Evolutionary conservation across 2,329 filamentous ascomycete genomes (phyloP).

Genomic region (Fusarium sp.): DNA sequence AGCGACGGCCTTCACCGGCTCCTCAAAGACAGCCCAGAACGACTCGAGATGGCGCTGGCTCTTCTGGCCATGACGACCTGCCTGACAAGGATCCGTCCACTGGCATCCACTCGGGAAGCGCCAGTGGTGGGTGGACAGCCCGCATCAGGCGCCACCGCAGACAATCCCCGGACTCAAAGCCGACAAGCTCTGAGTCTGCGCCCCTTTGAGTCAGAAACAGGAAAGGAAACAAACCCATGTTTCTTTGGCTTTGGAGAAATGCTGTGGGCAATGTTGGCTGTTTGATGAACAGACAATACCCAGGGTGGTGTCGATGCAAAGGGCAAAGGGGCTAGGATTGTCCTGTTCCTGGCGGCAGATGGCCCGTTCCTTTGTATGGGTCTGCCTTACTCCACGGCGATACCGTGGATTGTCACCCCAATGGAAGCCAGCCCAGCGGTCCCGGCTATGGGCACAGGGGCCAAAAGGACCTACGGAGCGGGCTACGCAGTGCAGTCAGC

Average conservation of each 20-base stretch:
- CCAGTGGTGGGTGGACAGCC: slow-evolving; percentile 49
- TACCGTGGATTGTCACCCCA: slow-evolving; percentile 27
- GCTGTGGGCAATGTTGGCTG: slow-evolving; percentile 1
- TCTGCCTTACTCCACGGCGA: slow-evolving; percentile 34
- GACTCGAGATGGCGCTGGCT: slow-evolving; percentile 48
- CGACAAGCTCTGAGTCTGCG: slow-evolving; percentile 46
- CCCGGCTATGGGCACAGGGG: slow-evolving; percentile 27
- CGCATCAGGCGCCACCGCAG: slow-evolving; percentile 50
- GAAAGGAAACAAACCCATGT: slow-evolving; percentile 29
- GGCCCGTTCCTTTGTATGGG: slow-evolving; percentile 32
- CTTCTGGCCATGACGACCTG: slow-evolving; percentile 48
- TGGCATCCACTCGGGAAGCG: slow-evolving; percentile 51
- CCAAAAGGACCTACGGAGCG: slow-evolving; percentile 20
- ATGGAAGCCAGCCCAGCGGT: slow-evolving; percentile 15
- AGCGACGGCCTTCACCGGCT: slow-evolving; percentile 40
- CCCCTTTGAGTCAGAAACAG: slow-evolving; percentile 36
- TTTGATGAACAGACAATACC: neutral
- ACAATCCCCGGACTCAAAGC: slow-evolving; percentile 49
- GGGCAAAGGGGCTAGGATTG: slow-evolving; percentile 3
- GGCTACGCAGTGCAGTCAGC: slow-evolving; percentile 25
- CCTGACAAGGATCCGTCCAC: slow-evolving; percentile 47
- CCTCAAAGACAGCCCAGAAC: slow-evolving; percentile 37
- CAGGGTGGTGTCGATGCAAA: slow-evolving; percentile 15
- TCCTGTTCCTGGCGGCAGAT: slow-evolving; percentile 34
- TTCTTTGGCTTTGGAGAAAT: slow-evolving; percentile 20